A percentile compares a stretch with the other conserved stretches of the same genome.
These are phyloP conservation scores for Ballota nigra DNA, from an alignment of 257 asterid species.

Conservation along the genomic window DNA sequence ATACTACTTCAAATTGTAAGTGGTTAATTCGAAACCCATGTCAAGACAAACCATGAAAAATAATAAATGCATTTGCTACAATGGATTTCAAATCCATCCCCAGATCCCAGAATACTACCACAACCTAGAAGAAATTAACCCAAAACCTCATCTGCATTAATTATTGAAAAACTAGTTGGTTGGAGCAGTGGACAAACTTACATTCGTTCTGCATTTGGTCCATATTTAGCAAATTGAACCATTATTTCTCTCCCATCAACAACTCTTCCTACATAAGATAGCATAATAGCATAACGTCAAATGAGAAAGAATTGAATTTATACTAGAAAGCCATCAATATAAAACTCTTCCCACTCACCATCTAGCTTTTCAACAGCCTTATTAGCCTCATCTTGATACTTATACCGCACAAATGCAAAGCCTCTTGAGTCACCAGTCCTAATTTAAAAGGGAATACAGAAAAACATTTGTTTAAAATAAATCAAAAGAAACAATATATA, in stretches of 20 bases:
- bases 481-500: background rate
- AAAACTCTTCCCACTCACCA: slow-evolving; percentile 39
- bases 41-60: background rate
- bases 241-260: slow-evolving; percentile 98
- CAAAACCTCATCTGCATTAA: background rate
- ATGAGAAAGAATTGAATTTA: background rate
- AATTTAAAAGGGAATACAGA: background rate
- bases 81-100: background rate
- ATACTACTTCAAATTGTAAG: background rate
- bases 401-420: slow-evolving; percentile 92
- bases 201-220: slow-evolving; percentile 97
- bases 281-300: background rate
- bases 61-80: background rate
- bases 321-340: background rate
- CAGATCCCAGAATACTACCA: background rate
- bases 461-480: background rate
- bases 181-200: slow-evolving; percentile 28
- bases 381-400: slow-evolving; percentile 91
- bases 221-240: slow-evolving; percentile 98
- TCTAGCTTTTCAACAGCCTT: slow-evolving; percentile 96
- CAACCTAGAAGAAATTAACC: background rate
- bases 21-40: background rate
- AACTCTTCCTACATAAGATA: slow-evolving; percentile 55
- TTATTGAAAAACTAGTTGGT: background rate
- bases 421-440: slow-evolving; percentile 99